These are phyloP conservation scores for Blastocystis sp. DNA, from an alignment of 352 stramenopile genomes.

Conservation along the genomic window DNA sequence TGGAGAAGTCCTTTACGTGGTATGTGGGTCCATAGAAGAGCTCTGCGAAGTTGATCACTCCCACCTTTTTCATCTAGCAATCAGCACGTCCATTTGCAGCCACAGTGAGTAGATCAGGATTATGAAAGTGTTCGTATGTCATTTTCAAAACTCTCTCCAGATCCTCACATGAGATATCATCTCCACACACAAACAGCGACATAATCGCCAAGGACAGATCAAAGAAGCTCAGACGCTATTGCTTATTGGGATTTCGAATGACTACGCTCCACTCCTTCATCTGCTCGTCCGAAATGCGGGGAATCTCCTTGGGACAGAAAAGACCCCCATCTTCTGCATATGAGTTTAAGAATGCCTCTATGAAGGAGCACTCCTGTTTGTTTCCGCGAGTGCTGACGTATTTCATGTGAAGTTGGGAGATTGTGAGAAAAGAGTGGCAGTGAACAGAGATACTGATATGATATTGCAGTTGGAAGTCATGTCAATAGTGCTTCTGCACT, in stretches of 20 bases:
- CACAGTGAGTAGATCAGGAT: conserved; percentile 9
- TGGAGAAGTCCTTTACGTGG: conserved; percentile 40
- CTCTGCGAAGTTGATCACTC: neutral
- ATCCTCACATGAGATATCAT: conserved; percentile 4
- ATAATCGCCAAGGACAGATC: conserved; percentile 20
- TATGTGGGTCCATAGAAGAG: conserved; percentile 26
- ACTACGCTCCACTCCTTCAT: conserved; percentile 18
- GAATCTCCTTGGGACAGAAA: conserved; percentile 5
- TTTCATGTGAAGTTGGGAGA: neutral
- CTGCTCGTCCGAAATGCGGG: neutral
- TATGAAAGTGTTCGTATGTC: conserved; percentile 17
- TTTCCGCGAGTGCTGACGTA: conserved; percentile 20
- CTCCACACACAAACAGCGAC: conserved; percentile 9
- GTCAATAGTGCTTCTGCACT: too few relatives aligned
- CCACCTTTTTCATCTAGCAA: conserved; percentile 15
- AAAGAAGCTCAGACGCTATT: conserved; percentile 23
- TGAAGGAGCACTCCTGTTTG: conserved; percentile 11
- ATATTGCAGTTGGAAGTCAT: too few relatives aligned
- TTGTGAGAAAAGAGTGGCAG: neutral
- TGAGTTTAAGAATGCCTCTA: conserved; percentile 31
- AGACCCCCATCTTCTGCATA: conserved; percentile 37
- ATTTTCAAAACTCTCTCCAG: conserved; percentile 17
- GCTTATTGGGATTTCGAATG: neutral
- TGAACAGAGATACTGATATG: neutral
- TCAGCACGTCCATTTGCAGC: neutral